A percentile compares a stretch with the other conserved stretches of the same genome.
Conservation (phyloP, 345 rosid genomes). For the Gossypium longicalyx region DNA sequence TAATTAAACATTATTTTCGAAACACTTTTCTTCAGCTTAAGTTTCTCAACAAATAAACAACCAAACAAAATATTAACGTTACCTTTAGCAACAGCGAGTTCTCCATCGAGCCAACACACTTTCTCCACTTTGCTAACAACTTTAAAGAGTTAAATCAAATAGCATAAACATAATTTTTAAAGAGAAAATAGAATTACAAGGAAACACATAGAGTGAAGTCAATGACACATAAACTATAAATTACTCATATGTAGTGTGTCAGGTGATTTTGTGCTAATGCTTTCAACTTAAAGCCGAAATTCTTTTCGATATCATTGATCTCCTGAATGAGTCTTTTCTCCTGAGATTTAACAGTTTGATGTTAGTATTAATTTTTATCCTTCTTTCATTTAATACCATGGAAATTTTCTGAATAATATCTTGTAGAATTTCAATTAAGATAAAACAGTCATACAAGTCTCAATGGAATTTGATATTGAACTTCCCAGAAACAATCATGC, state of each 20-base stretch:
- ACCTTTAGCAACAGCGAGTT: conserved; percentile 16
- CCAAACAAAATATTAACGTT: background rate
- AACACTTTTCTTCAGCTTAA: conserved; percentile 12
- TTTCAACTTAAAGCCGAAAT: conserved; percentile 80
- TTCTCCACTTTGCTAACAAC: background rate
- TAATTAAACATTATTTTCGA: background rate
- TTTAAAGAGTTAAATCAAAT: background rate
- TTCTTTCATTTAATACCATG: too few relatives aligned
- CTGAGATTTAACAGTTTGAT: conserved; percentile 29
- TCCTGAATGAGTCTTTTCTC: conserved; percentile 71
- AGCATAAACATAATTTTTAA: background rate
- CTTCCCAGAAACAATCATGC: too few relatives aligned
- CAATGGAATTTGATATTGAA: too few relatives aligned
- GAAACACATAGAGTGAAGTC: background rate
- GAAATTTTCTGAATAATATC: too few relatives aligned
- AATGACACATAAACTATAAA: background rate
- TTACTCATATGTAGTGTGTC: conserved; percentile 66
- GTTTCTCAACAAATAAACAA: conserved; percentile 28
- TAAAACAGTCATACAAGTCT: too few relatives aligned
- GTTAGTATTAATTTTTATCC: background rate
- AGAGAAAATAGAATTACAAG: background rate
- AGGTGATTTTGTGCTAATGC: conserved; percentile 90
- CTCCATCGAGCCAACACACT: conserved; percentile 27
- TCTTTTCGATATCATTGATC: conserved; percentile 65
- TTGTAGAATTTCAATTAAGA: too few relatives aligned